phyloP scores from a whole-genome alignment of 345 rosid species.

The Hirschfeldia incana region DNA sequence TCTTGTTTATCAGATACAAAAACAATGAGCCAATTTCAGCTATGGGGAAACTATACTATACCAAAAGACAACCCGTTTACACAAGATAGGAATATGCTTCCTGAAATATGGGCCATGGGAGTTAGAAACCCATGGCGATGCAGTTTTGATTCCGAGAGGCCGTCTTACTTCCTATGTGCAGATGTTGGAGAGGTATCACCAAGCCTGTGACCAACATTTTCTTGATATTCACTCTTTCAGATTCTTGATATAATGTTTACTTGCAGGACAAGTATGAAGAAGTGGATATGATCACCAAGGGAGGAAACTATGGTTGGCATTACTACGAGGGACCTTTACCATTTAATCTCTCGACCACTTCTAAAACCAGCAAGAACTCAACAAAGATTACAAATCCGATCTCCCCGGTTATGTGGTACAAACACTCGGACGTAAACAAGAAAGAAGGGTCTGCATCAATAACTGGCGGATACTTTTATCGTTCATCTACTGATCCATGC shows the following conservation, averaged over 20 bases:
- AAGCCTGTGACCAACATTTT: background rate
- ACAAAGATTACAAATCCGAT: slow-evolving; percentile 50
- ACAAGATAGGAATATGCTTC: slow-evolving; percentile 42
- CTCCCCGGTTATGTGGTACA: slow-evolving; percentile 53
- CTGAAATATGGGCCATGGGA: slow-evolving; percentile 67
- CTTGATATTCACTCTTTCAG: background rate
- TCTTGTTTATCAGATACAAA: slow-evolving; percentile 36
- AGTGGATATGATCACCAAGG: slow-evolving; percentile 50
- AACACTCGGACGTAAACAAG: slow-evolving; percentile 40
- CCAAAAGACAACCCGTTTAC: slow-evolving; percentile 54
- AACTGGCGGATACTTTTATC: slow-evolving; percentile 52
- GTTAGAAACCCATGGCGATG: slow-evolving; percentile 62
- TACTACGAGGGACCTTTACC: slow-evolving; percentile 46
- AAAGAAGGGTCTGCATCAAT: slow-evolving; percentile 51
- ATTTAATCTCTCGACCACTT: slow-evolving; percentile 25
- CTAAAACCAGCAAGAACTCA: slow-evolving; percentile 28
- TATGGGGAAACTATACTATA: slow-evolving; percentile 61
- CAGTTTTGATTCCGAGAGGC: slow-evolving; percentile 56
- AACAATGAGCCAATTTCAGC: slow-evolving; percentile 32
- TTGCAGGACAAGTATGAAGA: slow-evolving; percentile 52
- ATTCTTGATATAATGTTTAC: background rate
- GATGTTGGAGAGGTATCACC: slow-evolving; percentile 56
- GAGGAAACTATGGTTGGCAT: slow-evolving; percentile 61
- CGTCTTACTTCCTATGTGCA: slow-evolving; percentile 53
- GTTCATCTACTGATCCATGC: slow-evolving; percentile 56